Evolutionary conservation across 2,329 filamentous ascomycete genomes (phyloP).

Genomic region (Exophiala oligosperma): DNA sequence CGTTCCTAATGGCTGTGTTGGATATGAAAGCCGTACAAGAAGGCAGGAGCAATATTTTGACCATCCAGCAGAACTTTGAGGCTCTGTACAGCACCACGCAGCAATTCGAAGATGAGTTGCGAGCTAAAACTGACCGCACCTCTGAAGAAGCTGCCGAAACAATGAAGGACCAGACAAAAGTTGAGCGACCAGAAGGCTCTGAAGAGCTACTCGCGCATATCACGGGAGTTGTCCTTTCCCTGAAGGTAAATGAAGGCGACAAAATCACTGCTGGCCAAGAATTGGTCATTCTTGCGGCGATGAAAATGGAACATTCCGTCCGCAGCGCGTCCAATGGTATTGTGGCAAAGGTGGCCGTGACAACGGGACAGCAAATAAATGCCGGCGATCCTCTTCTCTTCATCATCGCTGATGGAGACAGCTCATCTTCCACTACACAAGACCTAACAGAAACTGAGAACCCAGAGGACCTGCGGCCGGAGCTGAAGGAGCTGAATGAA

Average conservation of each 20-base stretch:
- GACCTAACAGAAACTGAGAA: constrained; percentile 16
- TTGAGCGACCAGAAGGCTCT: constrained; percentile 23
- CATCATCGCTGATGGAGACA: constrained; percentile 17
- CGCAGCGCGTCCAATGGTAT: constrained; percentile 21
- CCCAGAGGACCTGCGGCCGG: constrained; percentile 21
- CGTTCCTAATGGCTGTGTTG: constrained; percentile 23
- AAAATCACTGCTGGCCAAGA: constrained; percentile 25
- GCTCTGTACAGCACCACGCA: constrained; percentile 20
- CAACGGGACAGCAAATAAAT: constrained; percentile 23
- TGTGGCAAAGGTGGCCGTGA: constrained; percentile 22
- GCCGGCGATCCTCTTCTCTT: constrained; percentile 23
- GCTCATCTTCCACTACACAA: constrained; percentile 17
- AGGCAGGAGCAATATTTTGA: constrained; percentile 24
- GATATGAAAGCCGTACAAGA: constrained; percentile 16
- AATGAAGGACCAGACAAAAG: constrained; percentile 13
- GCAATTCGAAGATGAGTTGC: constrained; percentile 20
- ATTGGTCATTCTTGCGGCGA: constrained; percentile 22
- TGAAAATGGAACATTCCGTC: constrained; percentile 26
- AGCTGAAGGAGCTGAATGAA: constrained; percentile 24
- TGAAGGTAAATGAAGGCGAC: constrained; percentile 22
- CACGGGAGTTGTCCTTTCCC: constrained; percentile 22
- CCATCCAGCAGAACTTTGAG: constrained; percentile 22
- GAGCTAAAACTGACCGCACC: constrained; percentile 10
- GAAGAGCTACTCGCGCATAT: constrained; percentile 20
- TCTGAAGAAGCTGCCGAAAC: constrained; percentile 13